phyloP scores from a whole-genome alignment of 345 rosid genomes.

The Arabidopsis thaliana region TAIR10.1 NC_003076.8:2092501-2093000 shows the following conservation, averaged over 20 bases:
- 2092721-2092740: conserved; percentile 74
- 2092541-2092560: conserved; percentile 9
- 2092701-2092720: conserved; percentile 56
- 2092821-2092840: background rate
- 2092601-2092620: background rate
- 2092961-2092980: background rate
- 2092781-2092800: conserved; percentile 51
- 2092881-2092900: background rate
- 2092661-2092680: conserved; percentile 5
- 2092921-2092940: background rate
- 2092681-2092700: conserved; percentile 1
- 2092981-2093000: background rate
- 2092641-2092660: conserved; percentile 4
- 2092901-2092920: background rate
- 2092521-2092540: background rate
- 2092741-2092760: conserved; percentile 50
- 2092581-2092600: background rate
- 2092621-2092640: conserved; percentile 38
- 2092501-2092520: background rate
- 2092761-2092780: conserved; percentile 66
- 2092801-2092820: conserved; percentile 11
- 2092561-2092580: background rate
- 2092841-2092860: background rate
- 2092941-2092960: background rate
- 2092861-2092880: conserved; percentile 4